phyloP scores from a whole-genome alignment of 768 basidiomycete genomes.

The Strobilomyces echinocephalus region DNA sequence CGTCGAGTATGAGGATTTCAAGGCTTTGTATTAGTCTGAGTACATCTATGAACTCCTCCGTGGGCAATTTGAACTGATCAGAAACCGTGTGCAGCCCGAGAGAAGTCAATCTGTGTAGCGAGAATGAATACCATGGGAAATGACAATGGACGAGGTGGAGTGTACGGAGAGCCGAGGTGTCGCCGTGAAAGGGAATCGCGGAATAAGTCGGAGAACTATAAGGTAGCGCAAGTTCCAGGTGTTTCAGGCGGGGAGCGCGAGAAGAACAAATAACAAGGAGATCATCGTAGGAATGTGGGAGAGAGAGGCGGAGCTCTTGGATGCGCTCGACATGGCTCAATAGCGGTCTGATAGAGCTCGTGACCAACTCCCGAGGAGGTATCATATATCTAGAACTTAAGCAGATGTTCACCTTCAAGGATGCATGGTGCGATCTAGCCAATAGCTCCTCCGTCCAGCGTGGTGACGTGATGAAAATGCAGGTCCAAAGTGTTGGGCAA shows the following conservation, averaged over 20 bases:
- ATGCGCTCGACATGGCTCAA: background rate
- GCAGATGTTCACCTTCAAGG: background rate
- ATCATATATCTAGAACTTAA: background rate
- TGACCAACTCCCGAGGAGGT: background rate
- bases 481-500: background rate
- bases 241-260: background rate
- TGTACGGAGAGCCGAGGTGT: background rate
- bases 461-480: background rate
- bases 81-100: background rate
- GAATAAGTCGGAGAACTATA: too few relatives aligned
- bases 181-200: background rate
- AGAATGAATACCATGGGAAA: background rate
- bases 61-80: background rate
- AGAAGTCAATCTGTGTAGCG: background rate
- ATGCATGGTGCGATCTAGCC: background rate
- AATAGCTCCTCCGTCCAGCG: background rate
- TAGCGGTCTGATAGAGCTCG: background rate
- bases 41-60: background rate
- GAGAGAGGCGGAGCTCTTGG: background rate
- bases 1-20: too few relatives aligned
- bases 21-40: background rate
- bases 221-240: background rate
- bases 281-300: background rate
- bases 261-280: background rate
- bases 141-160: too few relatives aligned